Evolutionary conservation across 805 yeast genomes (phyloP), one percentile per base, ranked within the genome.

Genomic region (Myxozyma geophila): DNA sequence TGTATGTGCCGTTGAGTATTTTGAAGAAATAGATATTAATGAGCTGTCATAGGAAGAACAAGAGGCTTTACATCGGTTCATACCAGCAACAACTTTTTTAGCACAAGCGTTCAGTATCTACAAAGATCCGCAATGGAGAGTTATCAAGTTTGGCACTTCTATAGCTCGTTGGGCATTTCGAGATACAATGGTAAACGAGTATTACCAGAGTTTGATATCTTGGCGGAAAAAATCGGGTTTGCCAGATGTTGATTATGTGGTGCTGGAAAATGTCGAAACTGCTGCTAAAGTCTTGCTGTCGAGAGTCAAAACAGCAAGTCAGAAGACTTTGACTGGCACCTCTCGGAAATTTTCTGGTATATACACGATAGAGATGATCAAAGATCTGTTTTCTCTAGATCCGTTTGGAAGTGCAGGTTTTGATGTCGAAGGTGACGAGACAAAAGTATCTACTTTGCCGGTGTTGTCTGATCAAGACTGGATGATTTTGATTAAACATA

Each of bases 341-440:
- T 7, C 55, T 37, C 15, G 15, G 54, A 56, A 44, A 28, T 60
- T 46, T 37, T 35, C 51, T 1, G 48, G 52, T 8, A 59, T 65
- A 19, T 65, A 52, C 36, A 63, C 68, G 7, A 4, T 65, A 23
- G 61, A 54, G 28, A 13, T 59, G 57, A n/a, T 65, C 17, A 50
- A 46, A 35, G 58, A 55, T 15, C n/a, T 59, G 46, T 59, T 47
- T 36, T 35, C 56, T 1, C n/a, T 5, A 10, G 62, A 58, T 23
- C 67, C 67, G 10, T 63, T 63, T 50, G 64, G 54, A 15, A 44
- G 12, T 17, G 28, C 19, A 13, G 43, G n/a, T 21, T 17, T 36
- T 3, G 53, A 52, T 3, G 49, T 21, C 28, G 57, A n/a, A 23
- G 46, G 51, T 19, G 53, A 8, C 10, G 36, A 35, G 36, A 4